A percentile compares a stretch with the other conserved stretches of the same genome.
phyloP scores from a whole-genome alignment of 805 yeast genomes.

The Cyberlindnera petersonii region DNA sequence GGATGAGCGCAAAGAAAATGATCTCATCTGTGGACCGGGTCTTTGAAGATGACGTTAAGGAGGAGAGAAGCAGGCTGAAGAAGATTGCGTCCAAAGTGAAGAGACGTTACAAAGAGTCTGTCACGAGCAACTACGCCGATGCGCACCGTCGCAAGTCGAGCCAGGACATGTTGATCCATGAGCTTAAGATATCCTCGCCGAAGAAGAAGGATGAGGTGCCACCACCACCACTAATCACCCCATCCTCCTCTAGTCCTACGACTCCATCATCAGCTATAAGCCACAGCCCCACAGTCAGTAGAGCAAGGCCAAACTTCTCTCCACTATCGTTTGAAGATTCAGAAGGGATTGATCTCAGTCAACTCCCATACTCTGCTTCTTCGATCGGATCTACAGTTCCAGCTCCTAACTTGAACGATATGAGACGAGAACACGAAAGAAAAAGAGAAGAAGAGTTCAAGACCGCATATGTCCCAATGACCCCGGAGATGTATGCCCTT shows the following conservation, averaged over 20 bases:
- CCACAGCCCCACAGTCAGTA: constrained; percentile 1
- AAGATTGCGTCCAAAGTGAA: constrained; percentile 20
- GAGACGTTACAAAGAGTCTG: constrained; percentile 19
- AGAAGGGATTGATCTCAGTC: constrained; percentile 8
- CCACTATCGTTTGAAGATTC: constrained; percentile 4
- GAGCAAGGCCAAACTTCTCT: constrained; percentile 6
- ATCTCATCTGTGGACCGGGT: constrained; percentile 25
- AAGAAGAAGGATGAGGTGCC: too few species aligned
- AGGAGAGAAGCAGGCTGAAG: constrained; percentile 21
- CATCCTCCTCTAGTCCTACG: background rate
- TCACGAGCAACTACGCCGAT: constrained; percentile 7
- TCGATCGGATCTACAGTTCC: constrained; percentile 15
- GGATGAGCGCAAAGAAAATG: constrained; percentile 10
- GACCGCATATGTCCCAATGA: constrained; percentile 8
- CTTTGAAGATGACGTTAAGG: constrained; percentile 21
- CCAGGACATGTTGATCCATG: constrained; percentile 8
- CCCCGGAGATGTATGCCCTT: constrained; percentile 20
- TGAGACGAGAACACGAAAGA: constrained; percentile 7
- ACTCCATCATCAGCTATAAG: background rate
- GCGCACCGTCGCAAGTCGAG: constrained; percentile 8
- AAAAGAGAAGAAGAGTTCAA: constrained; percentile 4
- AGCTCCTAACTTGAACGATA: constrained; percentile 2
- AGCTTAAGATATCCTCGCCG: constrained; percentile 1
- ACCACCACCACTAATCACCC: too few species aligned
- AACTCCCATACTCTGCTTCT: constrained; percentile 24